phyloP scores from a whole-genome alignment of 108 stramenopile species.

The Nitzschia inconspicua region DNA sequence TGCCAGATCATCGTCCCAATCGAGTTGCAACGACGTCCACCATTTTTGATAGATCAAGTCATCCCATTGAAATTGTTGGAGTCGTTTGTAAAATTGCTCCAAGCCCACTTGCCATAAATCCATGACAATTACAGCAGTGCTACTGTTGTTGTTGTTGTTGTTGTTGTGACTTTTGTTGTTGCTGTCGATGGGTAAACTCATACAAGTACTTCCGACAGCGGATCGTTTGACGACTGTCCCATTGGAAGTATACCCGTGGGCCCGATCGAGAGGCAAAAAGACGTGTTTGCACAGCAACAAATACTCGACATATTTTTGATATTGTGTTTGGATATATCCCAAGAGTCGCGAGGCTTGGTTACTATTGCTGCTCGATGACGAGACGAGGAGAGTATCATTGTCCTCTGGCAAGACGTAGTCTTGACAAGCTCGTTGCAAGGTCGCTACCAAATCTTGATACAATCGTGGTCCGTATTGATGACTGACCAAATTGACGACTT shows the following conservation, averaged over 20 bases:
- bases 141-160: background rate
- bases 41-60: constrained; percentile 35
- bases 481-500: constrained; percentile 65
- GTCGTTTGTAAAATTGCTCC: constrained; percentile 26
- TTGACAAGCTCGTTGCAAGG: constrained; percentile 54
- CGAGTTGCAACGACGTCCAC: constrained; percentile 29
- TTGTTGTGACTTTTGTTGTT: background rate
- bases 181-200: background rate
- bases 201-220: background rate
- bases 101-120: constrained; percentile 50
- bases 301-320: constrained; percentile 47
- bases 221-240: constrained; percentile 19
- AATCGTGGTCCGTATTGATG: constrained; percentile 69
- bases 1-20: constrained; percentile 31
- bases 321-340: constrained; percentile 29
- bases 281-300: constrained; percentile 46
- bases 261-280: constrained; percentile 52
- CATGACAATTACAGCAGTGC: background rate
- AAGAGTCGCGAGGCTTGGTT: constrained; percentile 22
- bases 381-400: too few relatives aligned
- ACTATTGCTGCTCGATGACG: background rate
- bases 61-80: constrained; percentile 32
- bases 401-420: constrained; percentile 30
- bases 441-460: constrained; percentile 52
- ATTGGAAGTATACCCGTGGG: constrained; percentile 30